Base-by-base conservation (phyloP, 768 basidiomycete species). In the Phlebiopsis gigantea region DNA sequence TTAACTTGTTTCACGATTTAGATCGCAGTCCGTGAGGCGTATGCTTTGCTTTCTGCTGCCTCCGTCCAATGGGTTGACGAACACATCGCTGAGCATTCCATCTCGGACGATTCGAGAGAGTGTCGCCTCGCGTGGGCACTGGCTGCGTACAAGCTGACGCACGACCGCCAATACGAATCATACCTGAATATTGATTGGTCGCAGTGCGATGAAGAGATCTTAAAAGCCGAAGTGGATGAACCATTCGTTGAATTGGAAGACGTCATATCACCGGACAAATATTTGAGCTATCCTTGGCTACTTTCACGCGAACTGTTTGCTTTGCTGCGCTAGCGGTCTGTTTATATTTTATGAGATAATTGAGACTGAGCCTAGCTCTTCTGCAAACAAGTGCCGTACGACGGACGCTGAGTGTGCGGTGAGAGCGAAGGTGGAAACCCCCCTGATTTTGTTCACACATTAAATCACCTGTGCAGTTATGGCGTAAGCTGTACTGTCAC, bases 1-100 rank as follows among this genome's bases (percentile, higher is more conserved):
- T n/a, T n/a, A n/a, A n/a, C n/a, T n/a, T n/a, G n/a, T n/a, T n/a
- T n/a, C 22, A 46, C 52, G 19, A 5, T 4, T 10, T 29, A 58
- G 57, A 39, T 54, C 25, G 57, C 57, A 1, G n/a, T 58, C 14
- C 52, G 57, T 9, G 57, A 58, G 7, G 53, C 58, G n/a, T 55
- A 55, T 30, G 34, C 14, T 5, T 17, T 29, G 17, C 21, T 55
- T 19, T 5, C 24, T 14, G 29, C 45, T 24, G 8, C 28, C 2
- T 30, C 53, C 4, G 10, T 42, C 8, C 21, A 25, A 19, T 29
- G 53, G 17, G 26, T 42, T 2, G 24, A 49, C 12, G 26, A 49
- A 7, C 26, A 55, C 52, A 17, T 49, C 22, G 39, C 28, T 2
- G 26, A 51, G 39, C 34, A 55, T 29, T 24, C 53, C 22, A 17